These are phyloP conservation scores for Daucus carota DNA, from an alignment of 129 eudicot genomes.

Conservation along the genomic window DH1_v3.0 NC_030386.2:34671501-34672000, in stretches of 20 bases:
- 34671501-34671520: not conserved
- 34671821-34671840: constrained; percentile 24
- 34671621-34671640: constrained; percentile 97
- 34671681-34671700: constrained; percentile 49
- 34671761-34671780: constrained; percentile 39
- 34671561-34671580: constrained; percentile 65
- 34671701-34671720: constrained; percentile 90
- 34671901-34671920: too few relatives aligned
- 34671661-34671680: constrained; percentile 23
- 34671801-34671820: constrained; percentile 66
- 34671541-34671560: constrained; percentile 57
- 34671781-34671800: constrained; percentile 78
- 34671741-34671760: constrained; percentile 41
- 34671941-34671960: not conserved
- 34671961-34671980: not conserved
- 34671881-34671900: not conserved
- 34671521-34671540: not conserved
- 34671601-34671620: constrained; percentile 65
- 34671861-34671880: not conserved
- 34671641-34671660: constrained; percentile 79
- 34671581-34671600: constrained; percentile 71
- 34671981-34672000: not conserved
- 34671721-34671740: constrained; percentile 74
- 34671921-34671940: not conserved
- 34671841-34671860: not conserved